Evolutionary conservation across 2,329 filamentous ascomycete species (phyloP).

Genomic region (Lasiodiplodia citricola): DNA sequence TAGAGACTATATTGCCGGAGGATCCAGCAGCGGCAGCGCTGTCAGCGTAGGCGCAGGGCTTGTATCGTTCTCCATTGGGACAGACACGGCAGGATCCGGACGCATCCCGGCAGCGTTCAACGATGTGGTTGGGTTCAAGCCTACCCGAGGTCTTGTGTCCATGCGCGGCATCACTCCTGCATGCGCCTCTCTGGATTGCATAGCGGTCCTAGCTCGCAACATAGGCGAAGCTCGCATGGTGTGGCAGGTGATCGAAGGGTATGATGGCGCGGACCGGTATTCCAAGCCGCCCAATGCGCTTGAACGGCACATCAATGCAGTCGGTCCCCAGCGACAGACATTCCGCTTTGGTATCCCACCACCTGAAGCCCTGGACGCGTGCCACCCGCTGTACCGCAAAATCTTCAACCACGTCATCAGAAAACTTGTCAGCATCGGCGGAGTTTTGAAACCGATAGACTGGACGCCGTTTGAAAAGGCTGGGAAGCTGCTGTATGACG

Average conservation of each 20-base stretch:
- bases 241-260: slow-evolving; percentile 53
- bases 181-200: slow-evolving; percentile 63
- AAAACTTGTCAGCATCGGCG: slow-evolving; percentile 37
- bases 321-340: slow-evolving; percentile 40
- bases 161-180: slow-evolving; percentile 61
- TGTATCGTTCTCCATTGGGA: slow-evolving; percentile 62
- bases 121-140: slow-evolving; percentile 33
- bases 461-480: slow-evolving; percentile 56
- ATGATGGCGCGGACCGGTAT: slow-evolving; percentile 58
- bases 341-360: slow-evolving; percentile 59
- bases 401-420: slow-evolving; percentile 40
- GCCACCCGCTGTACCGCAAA: slow-evolving; percentile 47
- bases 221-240: slow-evolving; percentile 56
- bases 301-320: slow-evolving; percentile 42
- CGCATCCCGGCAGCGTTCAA: slow-evolving; percentile 51
- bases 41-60: slow-evolving; percentile 61
- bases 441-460: slow-evolving; percentile 38
- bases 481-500: slow-evolving; percentile 61
- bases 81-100: slow-evolving; percentile 61
- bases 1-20: slow-evolving; percentile 59
- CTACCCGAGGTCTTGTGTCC: slow-evolving; percentile 58
- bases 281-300: slow-evolving; percentile 50
- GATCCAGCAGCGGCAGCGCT: slow-evolving; percentile 62
- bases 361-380: slow-evolving; percentile 49
- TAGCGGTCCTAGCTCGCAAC: slow-evolving; percentile 59